These are phyloP conservation scores for Wallacemonas sp. DNA, from an alignment of 208 protist species.

Conservation along the genomic window DNA sequence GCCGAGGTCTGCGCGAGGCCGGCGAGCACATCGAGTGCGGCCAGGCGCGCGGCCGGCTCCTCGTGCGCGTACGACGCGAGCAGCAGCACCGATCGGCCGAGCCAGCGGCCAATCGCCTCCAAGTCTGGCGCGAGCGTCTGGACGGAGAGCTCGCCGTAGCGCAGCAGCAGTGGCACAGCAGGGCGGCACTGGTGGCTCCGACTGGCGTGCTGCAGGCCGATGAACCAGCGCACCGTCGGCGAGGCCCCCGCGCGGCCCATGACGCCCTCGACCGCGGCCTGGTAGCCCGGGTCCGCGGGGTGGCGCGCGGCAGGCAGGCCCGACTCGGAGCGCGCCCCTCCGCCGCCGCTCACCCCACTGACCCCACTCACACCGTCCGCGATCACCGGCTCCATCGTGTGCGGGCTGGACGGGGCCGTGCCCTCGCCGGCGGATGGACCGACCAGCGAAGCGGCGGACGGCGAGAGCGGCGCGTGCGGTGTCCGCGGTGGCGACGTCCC, in stretches of 20 bases:
- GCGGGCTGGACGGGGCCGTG: background rate
- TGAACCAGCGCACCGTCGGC: constrained; percentile 24
- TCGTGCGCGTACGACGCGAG: constrained; percentile 38
- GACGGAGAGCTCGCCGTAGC: constrained; percentile 29
- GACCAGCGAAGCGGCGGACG: background rate
- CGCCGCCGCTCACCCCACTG: too few relatives aligned
- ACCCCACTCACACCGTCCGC: background rate
- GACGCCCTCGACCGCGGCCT: background rate
- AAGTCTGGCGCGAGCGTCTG: constrained; percentile 26
- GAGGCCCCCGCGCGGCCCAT: background rate
- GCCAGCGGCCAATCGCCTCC: constrained; percentile 44
- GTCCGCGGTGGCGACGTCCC: background rate
- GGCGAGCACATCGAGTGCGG: constrained; percentile 27
- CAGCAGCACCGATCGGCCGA: constrained; percentile 55
- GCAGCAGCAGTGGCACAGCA: constrained; percentile 49
- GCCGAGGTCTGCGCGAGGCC: constrained; percentile 7
- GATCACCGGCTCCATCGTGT: background rate
- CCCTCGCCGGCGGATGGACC: background rate
- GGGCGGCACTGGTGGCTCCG: constrained; percentile 44
- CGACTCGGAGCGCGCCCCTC: background rate
- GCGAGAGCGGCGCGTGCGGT: background rate
- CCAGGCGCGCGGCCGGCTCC: constrained; percentile 23
- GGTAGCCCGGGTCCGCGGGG: background rate
- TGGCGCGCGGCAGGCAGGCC: background rate
- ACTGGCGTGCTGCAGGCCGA: constrained; percentile 24